Evolutionary conservation across 129 eudicot species (phyloP).

Genomic region (Pseudognaphalium luteoalbum): DNA sequence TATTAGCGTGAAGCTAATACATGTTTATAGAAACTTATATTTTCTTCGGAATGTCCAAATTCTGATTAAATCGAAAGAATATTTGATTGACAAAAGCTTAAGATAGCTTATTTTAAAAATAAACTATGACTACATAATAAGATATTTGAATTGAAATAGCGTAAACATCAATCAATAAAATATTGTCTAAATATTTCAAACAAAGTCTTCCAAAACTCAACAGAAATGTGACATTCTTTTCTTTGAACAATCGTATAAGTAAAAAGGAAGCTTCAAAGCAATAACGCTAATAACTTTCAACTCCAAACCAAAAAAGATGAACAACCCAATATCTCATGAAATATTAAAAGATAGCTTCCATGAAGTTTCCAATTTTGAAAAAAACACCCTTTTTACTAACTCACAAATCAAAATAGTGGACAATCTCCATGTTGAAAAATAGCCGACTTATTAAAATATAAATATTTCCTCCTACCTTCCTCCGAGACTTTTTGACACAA

Average conservation of each 20-base stretch:
- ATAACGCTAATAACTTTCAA: neutral
- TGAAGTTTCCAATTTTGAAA: constrained; percentile 13
- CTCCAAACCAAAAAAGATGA: neutral
- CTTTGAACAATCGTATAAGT: neutral
- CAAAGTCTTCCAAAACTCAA: neutral
- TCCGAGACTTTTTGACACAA: constrained; percentile 8
- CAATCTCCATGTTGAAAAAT: neutral
- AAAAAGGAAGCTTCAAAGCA: constrained; percentile 19
- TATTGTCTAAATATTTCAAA: no score
- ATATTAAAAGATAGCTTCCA: constrained; percentile 11
- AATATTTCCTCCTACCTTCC: constrained; percentile 19
- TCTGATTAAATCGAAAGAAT: no score
- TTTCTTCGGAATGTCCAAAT: no score
- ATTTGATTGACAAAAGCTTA: neutral
- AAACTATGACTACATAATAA: no score
- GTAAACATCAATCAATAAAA: no score
- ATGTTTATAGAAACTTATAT: no score
- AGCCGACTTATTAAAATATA: neutral
- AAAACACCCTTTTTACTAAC: neutral
- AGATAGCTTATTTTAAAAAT: no score
- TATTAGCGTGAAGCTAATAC: neutral
- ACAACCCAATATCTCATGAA: constrained; percentile 13
- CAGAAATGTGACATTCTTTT: neutral
- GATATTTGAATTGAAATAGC: no score
- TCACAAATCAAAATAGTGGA: neutral